Base-by-base conservation (phyloP, 352 stramenopile genomes). In the Blastocystis sp. region DNA sequence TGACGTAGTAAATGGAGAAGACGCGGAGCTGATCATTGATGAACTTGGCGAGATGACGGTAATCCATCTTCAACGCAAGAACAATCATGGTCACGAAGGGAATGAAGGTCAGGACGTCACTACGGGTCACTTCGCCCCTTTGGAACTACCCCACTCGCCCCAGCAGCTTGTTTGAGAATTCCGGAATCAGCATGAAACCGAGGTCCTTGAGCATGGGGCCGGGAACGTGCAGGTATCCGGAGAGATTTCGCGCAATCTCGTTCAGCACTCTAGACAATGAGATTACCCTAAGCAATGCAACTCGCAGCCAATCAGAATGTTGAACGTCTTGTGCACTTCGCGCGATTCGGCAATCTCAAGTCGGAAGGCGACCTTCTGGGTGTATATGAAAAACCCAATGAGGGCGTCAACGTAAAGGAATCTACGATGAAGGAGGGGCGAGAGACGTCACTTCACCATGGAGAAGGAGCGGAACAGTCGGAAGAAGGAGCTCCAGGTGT, bases 1-100 rank as follows among this genome's bases (percentile, higher is more conserved):
- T 51, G 31, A 89, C 4, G 50, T 89, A 89, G 21, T 63, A 89
- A 37, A 89, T 76, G 45, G 67, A 89, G 45, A 89, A 89, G 26
- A 79, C 35, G 67, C 63, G 67, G 1, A 89, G 50, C 19, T 67
- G 50, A 21, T 80, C 39, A 9, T 33, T 41, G 29, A 89, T 26
- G 61, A 89, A 77, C 41, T 65, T 63, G 10, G n/a, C 39, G 1
- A 89, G 13, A 12, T 71, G 31, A 2, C 35, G 62, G 13, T 26
- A 29, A 26, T 80, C 67, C 63, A 89, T 80, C 26, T 24, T 3
- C 19, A 89, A 16, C n/a, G 63, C 63, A 33, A 89, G 26, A 10
- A 78, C n/a, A 9, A 74, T 59, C 3, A 89, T 21, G 24, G 70
- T 69, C 21, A 85, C 1, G n/a, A 85, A 89, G 29, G 63, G 67